Evolutionary conservation across 169 alveolate genomes (phyloP), one percentile per base, ranked within the genome.

Genomic region (Plasmodium yoelii): DNA sequence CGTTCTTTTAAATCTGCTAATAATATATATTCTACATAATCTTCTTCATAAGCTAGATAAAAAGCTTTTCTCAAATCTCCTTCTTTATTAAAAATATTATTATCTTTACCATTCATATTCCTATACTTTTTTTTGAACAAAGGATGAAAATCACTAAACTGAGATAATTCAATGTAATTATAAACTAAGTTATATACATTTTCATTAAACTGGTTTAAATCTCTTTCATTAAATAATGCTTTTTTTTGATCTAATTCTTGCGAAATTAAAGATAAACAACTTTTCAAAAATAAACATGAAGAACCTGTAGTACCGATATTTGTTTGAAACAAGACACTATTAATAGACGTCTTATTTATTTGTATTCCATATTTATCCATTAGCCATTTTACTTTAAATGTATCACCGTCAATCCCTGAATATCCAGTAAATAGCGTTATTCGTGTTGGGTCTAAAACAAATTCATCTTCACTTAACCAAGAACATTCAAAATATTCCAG

Each of bases 301-400:
- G 94, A 91, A 24, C 92, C 80, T 13, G 94, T 91, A 10, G 94
- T 91, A 65, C 94, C 94, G 28, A 91, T 91, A 72, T 91, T 91
- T 24, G 94, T 91, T 73, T 80, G 89, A 86, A 91, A 91, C 51
- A 91, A 49, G 1, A 91, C 94, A 47, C 90, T 70, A 69, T 91
- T 91, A 8, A 89, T 72, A 13, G 94, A 91, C 6, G 94, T 91
- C 42, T 91, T 91, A 49, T 91, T 91, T 73, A 91, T 87, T 44
- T 91, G 94, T 7, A 91, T 69, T 3, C 94, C 94, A 69, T 91
- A 91, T 59, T 75, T 91, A 34, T 91, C 94, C 94, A 91, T 91
- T 39, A 91, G 87, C 94, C 94, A 91, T 51, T 91, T 91, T 63
- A 91, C 94, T 53, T 91, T 91, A 53, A 91, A 91, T 42, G 94